Evolutionary conservation across 2,329 filamentous ascomycete genomes (phyloP), one percentile per base, ranked within the genome.

Genomic region (Aureobasidium sp.): DNA sequence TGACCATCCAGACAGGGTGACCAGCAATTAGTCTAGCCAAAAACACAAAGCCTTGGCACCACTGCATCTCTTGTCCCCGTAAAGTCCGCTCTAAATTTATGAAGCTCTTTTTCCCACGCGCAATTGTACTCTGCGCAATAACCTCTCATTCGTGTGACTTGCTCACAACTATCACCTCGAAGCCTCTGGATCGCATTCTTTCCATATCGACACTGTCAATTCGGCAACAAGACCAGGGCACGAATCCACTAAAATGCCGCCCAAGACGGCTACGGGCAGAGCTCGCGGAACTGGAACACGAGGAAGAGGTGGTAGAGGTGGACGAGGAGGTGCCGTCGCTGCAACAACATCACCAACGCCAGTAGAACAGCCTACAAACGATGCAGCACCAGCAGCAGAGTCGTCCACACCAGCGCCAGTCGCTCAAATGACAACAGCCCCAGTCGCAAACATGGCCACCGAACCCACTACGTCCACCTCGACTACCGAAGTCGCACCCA

Each of bases 251-350:
- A 64, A 47, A 31, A 68, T 68, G 67, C 65, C 67, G 33, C 67
- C 67, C 25, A 68, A 67, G 50, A 63, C 58, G 29, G 64, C 64
- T 40, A 38, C 61, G 20, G 43, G 60, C 23, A 43, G 60, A 65
- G 65, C 65, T n/a, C 56, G 62, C 18, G 65, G 61, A 48, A 38
- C 53, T 23, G 64, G 64, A 40, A 47, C 55, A 59, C 33, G 55
- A 59, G 68, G 67, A 20, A 45, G 67, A 43, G 47, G 66, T 20
- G 56, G 64, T 13, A 51, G 64, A 36, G 58, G 40, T 18, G 40
- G 43, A 36, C 29, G 42, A 38, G 64, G 51, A 29, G 50, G 42
- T 23, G 63, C 29, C 10, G 43, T 53, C 13, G 33, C 63, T n/a
- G 36, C 51, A 23, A 53, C 60, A 60, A 47, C 53, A 56, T 15